Percentiles rank a stretch among this genome's conserved stretches.
Evolutionary conservation across 2,329 filamentous ascomycete species (phyloP).

Genomic region (Rugonectria rugulosa): DNA sequence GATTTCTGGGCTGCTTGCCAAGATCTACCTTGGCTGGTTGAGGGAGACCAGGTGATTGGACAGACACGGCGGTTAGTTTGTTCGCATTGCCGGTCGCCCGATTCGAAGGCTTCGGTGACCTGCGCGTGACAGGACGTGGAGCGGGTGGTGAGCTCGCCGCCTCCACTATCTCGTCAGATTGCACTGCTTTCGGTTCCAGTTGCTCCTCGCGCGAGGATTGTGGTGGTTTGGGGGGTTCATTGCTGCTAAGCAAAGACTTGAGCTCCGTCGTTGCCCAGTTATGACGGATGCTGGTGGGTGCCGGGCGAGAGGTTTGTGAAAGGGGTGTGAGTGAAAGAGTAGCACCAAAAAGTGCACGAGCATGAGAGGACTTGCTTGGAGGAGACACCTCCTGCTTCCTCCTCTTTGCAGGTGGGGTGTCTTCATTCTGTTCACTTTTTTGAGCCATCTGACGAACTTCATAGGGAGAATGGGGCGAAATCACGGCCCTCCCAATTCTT

Average conservation of each 20-base stretch:
- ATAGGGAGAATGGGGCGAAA: constrained; percentile 45
- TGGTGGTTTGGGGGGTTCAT: neutral
- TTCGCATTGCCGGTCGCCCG: neutral
- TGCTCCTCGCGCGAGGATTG: neutral
- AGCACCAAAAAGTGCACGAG: constrained; percentile 46
- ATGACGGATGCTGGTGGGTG: constrained; percentile 27
- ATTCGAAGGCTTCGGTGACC: neutral
- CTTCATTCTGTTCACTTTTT: constrained; percentile 22
- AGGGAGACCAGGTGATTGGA: neutral
- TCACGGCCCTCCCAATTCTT: constrained; percentile 43
- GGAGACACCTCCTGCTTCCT: constrained; percentile 41
- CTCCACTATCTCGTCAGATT: neutral
- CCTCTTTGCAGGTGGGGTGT: constrained; percentile 38
- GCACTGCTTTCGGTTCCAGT: neutral
- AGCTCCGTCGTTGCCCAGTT: constrained; percentile 30
- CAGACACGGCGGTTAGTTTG: neutral
- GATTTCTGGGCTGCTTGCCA: neutral
- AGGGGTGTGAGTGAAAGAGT: constrained; percentile 41
- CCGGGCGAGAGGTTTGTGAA: constrained; percentile 22
- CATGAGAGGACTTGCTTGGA: constrained; percentile 44
- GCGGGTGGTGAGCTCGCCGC: neutral
- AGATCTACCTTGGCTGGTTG: neutral
- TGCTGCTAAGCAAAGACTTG: neutral
- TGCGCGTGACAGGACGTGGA: neutral
- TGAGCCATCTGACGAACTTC: constrained; percentile 40